These are phyloP conservation scores for Saccharomycopsis fibuligera DNA, from an alignment of 805 yeast species.

Conservation along the genomic window DNA sequence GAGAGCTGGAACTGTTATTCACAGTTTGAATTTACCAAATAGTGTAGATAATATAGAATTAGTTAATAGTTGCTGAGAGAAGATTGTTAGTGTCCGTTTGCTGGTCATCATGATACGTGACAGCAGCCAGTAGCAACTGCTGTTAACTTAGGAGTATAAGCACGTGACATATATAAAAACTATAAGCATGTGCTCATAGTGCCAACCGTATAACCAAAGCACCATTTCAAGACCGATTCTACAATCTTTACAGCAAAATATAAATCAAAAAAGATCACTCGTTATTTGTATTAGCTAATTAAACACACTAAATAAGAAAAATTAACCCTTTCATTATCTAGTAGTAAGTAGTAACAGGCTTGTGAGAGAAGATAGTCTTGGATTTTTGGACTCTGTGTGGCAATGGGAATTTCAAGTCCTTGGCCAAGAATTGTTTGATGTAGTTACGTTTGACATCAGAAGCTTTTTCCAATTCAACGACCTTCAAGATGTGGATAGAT, in stretches of 20 bases:
- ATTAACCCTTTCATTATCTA: conserved; percentile 35
- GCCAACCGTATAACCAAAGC: too few relatives aligned
- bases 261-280: conserved; percentile 1
- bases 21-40: background rate
- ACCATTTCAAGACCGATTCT: background rate
- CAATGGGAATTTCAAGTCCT: conserved; percentile 98
- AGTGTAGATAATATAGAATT: too few relatives aligned
- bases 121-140: too few relatives aligned
- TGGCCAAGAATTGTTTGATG: conserved; percentile 92
- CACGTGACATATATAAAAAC: too few relatives aligned
- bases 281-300: conserved; percentile 5
- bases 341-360: conserved; percentile 97
- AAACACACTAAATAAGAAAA: conserved; percentile 1
- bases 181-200: too few relatives aligned
- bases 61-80: too few relatives aligned
- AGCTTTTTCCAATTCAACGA: conserved; percentile 96
- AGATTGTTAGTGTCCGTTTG: too few relatives aligned
- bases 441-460: conserved; percentile 99
- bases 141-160: too few relatives aligned
- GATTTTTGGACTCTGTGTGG: conserved; percentile 98
- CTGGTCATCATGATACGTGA: too few relatives aligned
- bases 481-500: conserved; percentile 98
- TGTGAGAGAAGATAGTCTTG: conserved; percentile 79
- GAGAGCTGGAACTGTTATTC: background rate
- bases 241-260: background rate